Base-by-base conservation (phyloP, 2,329 filamentous ascomycete genomes). In the Ophiostoma populinum region DNA sequence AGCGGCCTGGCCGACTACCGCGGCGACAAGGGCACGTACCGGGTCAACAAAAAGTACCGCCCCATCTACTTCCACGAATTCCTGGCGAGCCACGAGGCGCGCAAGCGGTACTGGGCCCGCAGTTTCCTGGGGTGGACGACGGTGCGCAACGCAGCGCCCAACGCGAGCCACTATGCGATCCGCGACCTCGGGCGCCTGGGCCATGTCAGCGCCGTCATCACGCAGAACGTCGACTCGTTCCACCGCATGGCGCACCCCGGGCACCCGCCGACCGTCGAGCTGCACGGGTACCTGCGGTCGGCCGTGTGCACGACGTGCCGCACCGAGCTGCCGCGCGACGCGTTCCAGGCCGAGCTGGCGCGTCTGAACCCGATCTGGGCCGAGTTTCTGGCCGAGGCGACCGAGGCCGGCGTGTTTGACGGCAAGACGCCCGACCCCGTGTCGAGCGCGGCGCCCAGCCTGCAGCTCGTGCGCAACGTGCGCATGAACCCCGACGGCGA, bases 221-320 rank as follows among this genome's bases (percentile, higher is more conserved):
- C 90, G 26, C 90, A 98, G 53, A 95, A 95, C 51, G 90, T 98
- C 34, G 90, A 98, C 57, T 93, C 85, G 3, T 92, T 98, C 52
- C 90, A 98, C 55, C 63, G 67, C 3, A 58, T 59, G 40, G 79
- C 83, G 1, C 86, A 94, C 53, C 81, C 85, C 0, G 51, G 62
- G 8, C 56, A 86, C 28, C 67, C 71, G 6, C 12, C 35, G 19
- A 90, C 81, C 8, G 61, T 92, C 30, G 87, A 95, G 55, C 65
- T 98, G 33, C 90, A 98, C 54, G 90, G 90, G 45, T 92, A 90
- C 55, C 65, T 98, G 32, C 70, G 86, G 43, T 72, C 77, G 20
- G 68, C 85, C 20, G 67, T 85, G 35, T 98, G 90, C 57, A 70
- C 79, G 10, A 80, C 72, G 46, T 98, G 90, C 56, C 65, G 63